Evolutionary conservation across 139 green algal species (phyloP), one percentile per base, ranked within the genome.

Genomic region (Monoraphidium neglectum): DNA sequence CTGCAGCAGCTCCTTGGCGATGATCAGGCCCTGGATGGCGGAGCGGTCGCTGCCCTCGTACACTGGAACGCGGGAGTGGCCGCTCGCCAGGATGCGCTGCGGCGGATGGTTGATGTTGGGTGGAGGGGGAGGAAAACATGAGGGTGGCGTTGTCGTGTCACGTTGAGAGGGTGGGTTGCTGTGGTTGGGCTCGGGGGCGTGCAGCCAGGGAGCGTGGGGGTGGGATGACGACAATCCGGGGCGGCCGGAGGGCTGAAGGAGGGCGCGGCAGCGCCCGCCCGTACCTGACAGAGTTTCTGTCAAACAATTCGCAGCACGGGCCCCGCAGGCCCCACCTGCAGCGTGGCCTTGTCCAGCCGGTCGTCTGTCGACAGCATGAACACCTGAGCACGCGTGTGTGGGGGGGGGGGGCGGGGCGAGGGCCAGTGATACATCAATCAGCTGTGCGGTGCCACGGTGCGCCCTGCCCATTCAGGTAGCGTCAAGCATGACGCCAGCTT

Each of bases 331-430:
- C 62, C 33, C 28, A 68, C 54, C 16, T 28, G 67, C 26, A 75
- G 49, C 28, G 56, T 63, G 57, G 59, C 79, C 21, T 90, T 83
- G 63, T 95, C 84, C n/a, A 96, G 72, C 23, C 83, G 62, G 2
- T 84, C 84, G 21, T 96, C 85, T 1, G 87, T 56, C 2, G 82
- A 81, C 68, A 97, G 79, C 92, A 94, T 95, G 81, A 96, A 94
- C 37, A 93, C 78, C 43, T 60, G n/a, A n/a, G n/a, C n/a, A n/a
- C n/a, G n/a, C n/a, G n/a, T n/a, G n/a, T n/a, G n/a, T n/a, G n/a
- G n/a, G n/a, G n/a, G n/a, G n/a, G n/a, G n/a, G n/a, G n/a, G n/a
- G n/a, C n/a, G n/a, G n/a, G n/a, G n/a, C n/a, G n/a, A n/a, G n/a
- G n/a, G n/a, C n/a, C n/a, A n/a, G n/a, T n/a, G n/a, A n/a, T n/a